A percentile compares a stretch with the other conserved stretches of the same genome.
phyloP scores from a whole-genome alignment of 2,329 filamentous ascomycete genomes.

The Bipolaris oryzae region DNA sequence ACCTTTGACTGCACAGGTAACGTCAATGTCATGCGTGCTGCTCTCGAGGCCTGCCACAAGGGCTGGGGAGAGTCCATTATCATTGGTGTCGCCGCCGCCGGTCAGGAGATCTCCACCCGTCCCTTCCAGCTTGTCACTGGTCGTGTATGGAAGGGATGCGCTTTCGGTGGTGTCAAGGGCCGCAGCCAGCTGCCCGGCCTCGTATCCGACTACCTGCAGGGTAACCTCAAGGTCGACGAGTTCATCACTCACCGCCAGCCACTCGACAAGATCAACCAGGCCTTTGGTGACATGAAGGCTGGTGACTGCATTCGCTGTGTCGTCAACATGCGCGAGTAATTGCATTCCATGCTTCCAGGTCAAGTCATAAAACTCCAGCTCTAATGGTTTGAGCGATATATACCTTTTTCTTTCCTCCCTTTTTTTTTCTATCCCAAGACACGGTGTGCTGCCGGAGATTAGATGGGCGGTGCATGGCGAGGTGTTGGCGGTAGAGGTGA shows the following conservation, averaged over 20 bases:
- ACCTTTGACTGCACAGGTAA: conserved; percentile 99
- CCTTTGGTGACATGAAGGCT: conserved; percentile 92
- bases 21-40: conserved; percentile 91
- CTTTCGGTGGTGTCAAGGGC: conserved; percentile 98
- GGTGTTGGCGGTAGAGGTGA: conserved; percentile 9
- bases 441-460: conserved; percentile 4
- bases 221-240: conserved; percentile 95
- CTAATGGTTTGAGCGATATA: conserved; percentile 8
- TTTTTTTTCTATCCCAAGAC: conserved; percentile 1
- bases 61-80: conserved; percentile 98
- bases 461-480: conserved; percentile 12
- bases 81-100: conserved; percentile 95
- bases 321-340: conserved; percentile 64
- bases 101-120: conserved; percentile 91
- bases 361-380: conserved; percentile 7
- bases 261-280: conserved; percentile 82
- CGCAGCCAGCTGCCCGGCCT: conserved; percentile 87
- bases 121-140: conserved; percentile 99
- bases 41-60: conserved; percentile 98
- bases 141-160: conserved; percentile 96
- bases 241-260: conserved; percentile 97
- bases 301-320: conserved; percentile 98
- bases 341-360: conserved; percentile 15
- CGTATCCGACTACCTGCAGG: conserved; percentile 86
- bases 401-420: neutral